phyloP scores from a whole-genome alignment of 805 yeast genomes.

The Zygotorulaspora danielsina region DNA sequence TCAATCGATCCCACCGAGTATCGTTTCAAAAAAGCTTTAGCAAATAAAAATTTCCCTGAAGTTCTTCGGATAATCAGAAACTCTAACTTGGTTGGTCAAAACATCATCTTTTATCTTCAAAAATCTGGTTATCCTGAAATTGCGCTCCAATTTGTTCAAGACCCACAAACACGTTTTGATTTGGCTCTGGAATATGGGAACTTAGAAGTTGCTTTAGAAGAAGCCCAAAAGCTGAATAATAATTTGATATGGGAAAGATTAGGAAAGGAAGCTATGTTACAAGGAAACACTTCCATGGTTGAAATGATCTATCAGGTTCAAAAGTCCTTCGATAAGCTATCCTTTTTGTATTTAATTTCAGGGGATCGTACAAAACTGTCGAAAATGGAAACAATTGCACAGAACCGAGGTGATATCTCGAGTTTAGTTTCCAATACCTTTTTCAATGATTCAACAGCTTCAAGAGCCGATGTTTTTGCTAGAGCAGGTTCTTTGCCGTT shows the following conservation, averaged over 20 bases:
- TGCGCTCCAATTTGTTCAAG: slow-evolving; percentile 95
- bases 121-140: slow-evolving; percentile 95
- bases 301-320: slow-evolving; percentile 88
- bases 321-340: slow-evolving; percentile 79
- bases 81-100: slow-evolving; percentile 94
- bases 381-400: slow-evolving; percentile 88
- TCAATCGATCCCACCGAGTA: slow-evolving; percentile 94
- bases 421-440: slow-evolving; percentile 80
- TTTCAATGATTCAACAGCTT: slow-evolving; percentile 68
- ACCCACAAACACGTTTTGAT: slow-evolving; percentile 93
- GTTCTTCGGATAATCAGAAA: slow-evolving; percentile 82
- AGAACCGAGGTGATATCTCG: slow-evolving; percentile 73
- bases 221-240: slow-evolving; percentile 73
- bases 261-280: slow-evolving; percentile 80
- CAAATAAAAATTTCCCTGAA: slow-evolving; percentile 85
- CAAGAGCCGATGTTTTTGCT: slow-evolving; percentile 68
- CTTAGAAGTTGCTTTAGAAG: slow-evolving; percentile 77
- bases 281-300: slow-evolving; percentile 81
- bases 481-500: slow-evolving; percentile 79
- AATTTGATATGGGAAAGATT: slow-evolving; percentile 72
- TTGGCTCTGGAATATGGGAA: slow-evolving; percentile 93
- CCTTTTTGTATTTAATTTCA: slow-evolving; percentile 79
- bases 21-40: slow-evolving; percentile 89
- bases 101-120: slow-evolving; percentile 90
- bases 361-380: slow-evolving; percentile 74